These are phyloP conservation scores for Kluyveromyces nonfermentans DNA, from an alignment of 805 yeast genomes.

Conservation along the genomic window DNA sequence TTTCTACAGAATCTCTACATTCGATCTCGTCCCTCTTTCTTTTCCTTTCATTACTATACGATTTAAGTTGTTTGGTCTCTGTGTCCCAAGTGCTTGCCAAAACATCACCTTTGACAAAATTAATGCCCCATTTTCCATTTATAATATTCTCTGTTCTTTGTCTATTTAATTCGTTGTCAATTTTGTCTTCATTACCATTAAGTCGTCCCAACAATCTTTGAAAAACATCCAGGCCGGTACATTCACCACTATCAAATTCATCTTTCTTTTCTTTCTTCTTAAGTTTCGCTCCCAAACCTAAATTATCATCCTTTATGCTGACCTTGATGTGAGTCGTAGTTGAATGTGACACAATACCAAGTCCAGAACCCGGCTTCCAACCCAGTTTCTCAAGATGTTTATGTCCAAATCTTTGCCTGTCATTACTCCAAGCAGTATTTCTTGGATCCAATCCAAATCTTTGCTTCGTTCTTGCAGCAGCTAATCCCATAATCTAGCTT, in stretches of 20 bases:
- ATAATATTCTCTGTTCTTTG: slow-evolving; percentile 60
- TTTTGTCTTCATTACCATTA: slow-evolving; percentile 72
- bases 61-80: slow-evolving; percentile 34
- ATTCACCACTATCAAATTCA: slow-evolving; percentile 70
- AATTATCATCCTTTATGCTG: slow-evolving; percentile 65
- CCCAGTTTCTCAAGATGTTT: slow-evolving; percentile 74
- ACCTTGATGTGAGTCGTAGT: slow-evolving; percentile 79
- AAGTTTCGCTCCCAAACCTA: slow-evolving; percentile 84
- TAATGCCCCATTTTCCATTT: slow-evolving; percentile 84
- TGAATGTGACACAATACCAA: slow-evolving; percentile 63
- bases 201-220: slow-evolving; percentile 83
- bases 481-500: slow-evolving; percentile 53
- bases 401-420: slow-evolving; percentile 77
- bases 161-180: slow-evolving; percentile 55
- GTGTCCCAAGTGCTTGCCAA: slow-evolving; percentile 77
- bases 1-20: slow-evolving; percentile 7
- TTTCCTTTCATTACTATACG: slow-evolving; percentile 21
- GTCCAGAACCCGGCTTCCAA: slow-evolving; percentile 87
- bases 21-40: slow-evolving; percentile 25
- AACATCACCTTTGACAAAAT: slow-evolving; percentile 78
- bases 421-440: slow-evolving; percentile 90
- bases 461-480: slow-evolving; percentile 71
- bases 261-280: slow-evolving; percentile 50
- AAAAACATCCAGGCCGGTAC: slow-evolving; percentile 87
- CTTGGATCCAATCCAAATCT: slow-evolving; percentile 89